These are phyloP conservation scores for Oryza glumipatula DNA, from an alignment of 176 grass and related monocot genomes.

Conservation along the genomic window DNA sequence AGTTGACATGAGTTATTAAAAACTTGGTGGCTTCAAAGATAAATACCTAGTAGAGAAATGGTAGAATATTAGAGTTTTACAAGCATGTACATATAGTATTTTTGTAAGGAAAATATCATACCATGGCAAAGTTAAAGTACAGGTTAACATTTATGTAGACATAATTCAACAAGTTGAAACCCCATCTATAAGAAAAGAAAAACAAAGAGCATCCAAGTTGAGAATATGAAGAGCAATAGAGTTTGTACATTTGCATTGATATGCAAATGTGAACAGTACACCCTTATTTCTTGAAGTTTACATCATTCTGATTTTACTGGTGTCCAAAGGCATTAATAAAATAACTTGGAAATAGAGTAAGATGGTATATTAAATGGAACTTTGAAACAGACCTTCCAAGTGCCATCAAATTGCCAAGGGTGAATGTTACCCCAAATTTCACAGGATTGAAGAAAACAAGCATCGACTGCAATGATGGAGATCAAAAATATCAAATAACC, in stretches of 20 bases:
- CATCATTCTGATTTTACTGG: constrained; percentile 12
- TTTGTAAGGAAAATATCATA: neutral
- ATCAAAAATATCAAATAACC: constrained; percentile 33
- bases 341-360: constrained; percentile 17
- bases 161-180: constrained; percentile 17
- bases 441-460: constrained; percentile 97
- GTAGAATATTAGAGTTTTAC: neutral
- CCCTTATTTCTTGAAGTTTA: neutral
- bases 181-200: neutral
- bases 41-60: constrained; percentile 19
- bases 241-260: constrained; percentile 9
- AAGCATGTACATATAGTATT: neutral
- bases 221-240: neutral
- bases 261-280: neutral
- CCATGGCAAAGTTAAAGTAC: constrained; percentile 26
- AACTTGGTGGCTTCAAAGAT: constrained; percentile 5
- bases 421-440: constrained; percentile 97
- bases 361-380: constrained; percentile 7
- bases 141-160: constrained; percentile 3
- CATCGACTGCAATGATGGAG: constrained; percentile 72
- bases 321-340: neutral
- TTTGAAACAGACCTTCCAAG: constrained; percentile 83
- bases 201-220: neutral
- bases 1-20: constrained; percentile 32
- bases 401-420: constrained; percentile 96